Conservation (phyloP, 352 stramenopile species). For the Thalassiosira exigua region DNA sequence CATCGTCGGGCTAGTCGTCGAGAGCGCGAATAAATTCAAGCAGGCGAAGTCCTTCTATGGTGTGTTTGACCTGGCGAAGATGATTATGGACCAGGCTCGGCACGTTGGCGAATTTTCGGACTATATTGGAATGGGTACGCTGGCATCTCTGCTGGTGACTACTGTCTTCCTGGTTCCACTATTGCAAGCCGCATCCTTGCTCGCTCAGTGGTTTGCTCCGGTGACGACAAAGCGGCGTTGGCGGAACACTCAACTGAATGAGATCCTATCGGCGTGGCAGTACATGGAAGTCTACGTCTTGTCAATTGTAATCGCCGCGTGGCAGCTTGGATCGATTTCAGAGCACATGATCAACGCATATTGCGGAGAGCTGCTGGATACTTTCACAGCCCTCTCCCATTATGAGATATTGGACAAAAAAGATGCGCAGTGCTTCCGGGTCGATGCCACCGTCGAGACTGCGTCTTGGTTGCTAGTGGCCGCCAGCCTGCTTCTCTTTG, state of each 20-base stretch:
- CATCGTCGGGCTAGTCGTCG: conserved; percentile 75
- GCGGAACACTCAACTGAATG: conserved; percentile 59
- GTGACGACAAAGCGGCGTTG: conserved; percentile 57
- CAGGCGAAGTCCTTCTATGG: conserved; percentile 67
- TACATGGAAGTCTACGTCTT: conserved; percentile 85
- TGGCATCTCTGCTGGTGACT: conserved; percentile 70
- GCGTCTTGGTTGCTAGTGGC: conserved; percentile 73
- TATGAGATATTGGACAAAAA: conserved; percentile 73
- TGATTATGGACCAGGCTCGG: conserved; percentile 78
- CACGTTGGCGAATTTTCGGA: conserved; percentile 62
- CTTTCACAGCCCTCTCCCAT: conserved; percentile 72
- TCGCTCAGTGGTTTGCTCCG: conserved; percentile 74
- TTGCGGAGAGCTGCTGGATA: conserved; percentile 68
- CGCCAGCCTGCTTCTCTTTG: conserved; percentile 74
- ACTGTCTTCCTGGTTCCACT: conserved; percentile 81
- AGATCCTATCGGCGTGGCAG: conserved; percentile 81
- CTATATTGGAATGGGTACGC: conserved; percentile 67
- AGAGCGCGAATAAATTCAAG: conserved; percentile 74
- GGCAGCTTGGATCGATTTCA: conserved; percentile 74
- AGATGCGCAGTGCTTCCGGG: conserved; percentile 82
- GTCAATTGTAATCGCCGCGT: conserved; percentile 73
- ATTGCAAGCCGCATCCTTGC: conserved; percentile 55
- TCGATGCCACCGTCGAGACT: conserved; percentile 69
- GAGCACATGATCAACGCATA: conserved; percentile 83
- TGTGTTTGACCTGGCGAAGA: conserved; percentile 69